A percentile compares a stretch with the other conserved stretches of the same genome.
phyloP scores from a whole-genome alignment of 352 stramenopile genomes.

The Pythium grandisporangium region DNA sequence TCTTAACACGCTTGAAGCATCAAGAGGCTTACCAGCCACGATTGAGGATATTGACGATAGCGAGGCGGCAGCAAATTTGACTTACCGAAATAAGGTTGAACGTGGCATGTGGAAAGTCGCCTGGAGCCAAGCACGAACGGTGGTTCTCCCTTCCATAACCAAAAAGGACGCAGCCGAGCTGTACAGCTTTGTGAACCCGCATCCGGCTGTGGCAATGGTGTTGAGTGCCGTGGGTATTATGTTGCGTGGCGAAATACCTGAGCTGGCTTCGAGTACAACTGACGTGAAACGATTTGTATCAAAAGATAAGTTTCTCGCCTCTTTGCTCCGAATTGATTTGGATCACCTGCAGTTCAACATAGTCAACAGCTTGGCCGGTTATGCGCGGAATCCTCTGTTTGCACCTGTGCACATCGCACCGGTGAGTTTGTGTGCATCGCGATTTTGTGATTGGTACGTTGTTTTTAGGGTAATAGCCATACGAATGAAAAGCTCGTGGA shows the following conservation, averaged over 20 bases:
- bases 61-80: no score
- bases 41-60: no score
- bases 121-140: constrained; percentile 21
- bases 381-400: constrained; percentile 66
- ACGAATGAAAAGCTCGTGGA: no score
- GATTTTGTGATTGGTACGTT: constrained; percentile 89
- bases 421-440: constrained; percentile 79
- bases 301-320: constrained; percentile 53
- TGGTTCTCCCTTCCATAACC: constrained; percentile 11
- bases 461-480: no score
- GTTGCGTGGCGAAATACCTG: constrained; percentile 24
- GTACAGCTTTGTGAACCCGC: constrained; percentile 71
- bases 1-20: no score
- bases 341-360: constrained; percentile 17
- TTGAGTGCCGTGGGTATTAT: constrained; percentile 45
- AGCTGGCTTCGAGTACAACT: constrained; percentile 21
- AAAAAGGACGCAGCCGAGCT: constrained; percentile 73
- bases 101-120: constrained; percentile 23
- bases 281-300: constrained; percentile 48
- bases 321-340: constrained; percentile 37
- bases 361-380: constrained; percentile 26
- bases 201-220: constrained; percentile 73
- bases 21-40: no score
- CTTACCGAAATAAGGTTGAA: no score
- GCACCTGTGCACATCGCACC: constrained; percentile 45